Evolutionary conservation across 2,329 filamentous ascomycete species (phyloP), one percentile per base, ranked within the genome.

Genomic region (Cryphonectria naterciae): DNA sequence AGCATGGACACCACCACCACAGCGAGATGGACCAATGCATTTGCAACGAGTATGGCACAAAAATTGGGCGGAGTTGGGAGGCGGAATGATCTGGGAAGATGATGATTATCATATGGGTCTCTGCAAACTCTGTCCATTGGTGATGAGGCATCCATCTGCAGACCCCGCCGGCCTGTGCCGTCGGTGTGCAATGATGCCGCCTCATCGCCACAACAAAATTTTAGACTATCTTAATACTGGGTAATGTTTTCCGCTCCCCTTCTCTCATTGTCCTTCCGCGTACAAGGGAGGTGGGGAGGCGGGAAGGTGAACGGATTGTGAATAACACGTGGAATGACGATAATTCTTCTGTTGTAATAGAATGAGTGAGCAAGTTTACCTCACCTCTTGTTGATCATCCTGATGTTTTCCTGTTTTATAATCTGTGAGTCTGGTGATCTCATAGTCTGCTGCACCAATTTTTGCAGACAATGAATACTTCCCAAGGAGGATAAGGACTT

Each of bases 271-370:
- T 49, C 19, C 46, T 49, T 49, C 19, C 11, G 46, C 22, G 17
- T 11, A 49, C 19, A 37, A 17, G n/a, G 7, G 22, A 35, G 32
- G 15, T 15, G 56, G 35, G 32, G 58, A n/a, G 58, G 32, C 4
- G 35, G 32, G 58, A n/a, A 32, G 58, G 32, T 1, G 58, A 7
- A 35, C 15, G 19, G 35, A 61, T 39, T 19, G 35, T 35, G 58
- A 22, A 19, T 35, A 64, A 39, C 19, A 39, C 39, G n/a, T 64
- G 39, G 32, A 4, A 43, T 32, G 39, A 64, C 46, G 22, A 49
- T n/a, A 49, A 49, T n/a, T 64, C 28, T 43, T 32, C 2, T 43
- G 39, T 32, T 64, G 61, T 64, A 64, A 64, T 64, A 64, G n/a
- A n/a, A 46, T 32, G 39, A 64, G 3, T 25, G 11, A 28, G n/a